These are phyloP conservation scores for Eucalyptus grandis DNA, from an alignment of 345 rosid species.

Conservation along the genomic window DNA sequence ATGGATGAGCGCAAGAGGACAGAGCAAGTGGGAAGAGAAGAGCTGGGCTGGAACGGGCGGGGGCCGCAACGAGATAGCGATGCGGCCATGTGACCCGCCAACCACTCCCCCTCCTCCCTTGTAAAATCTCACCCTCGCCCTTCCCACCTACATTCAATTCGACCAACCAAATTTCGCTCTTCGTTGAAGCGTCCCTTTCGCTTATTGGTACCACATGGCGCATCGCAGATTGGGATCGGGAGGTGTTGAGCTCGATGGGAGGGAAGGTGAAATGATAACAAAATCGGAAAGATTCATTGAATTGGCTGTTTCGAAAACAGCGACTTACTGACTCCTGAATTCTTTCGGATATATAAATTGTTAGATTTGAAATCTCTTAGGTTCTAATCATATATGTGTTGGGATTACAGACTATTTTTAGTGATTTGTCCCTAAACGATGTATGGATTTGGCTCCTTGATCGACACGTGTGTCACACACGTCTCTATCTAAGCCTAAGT, in stretches of 20 bases:
- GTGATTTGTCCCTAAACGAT: not conserved
- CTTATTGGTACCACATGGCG: not conserved
- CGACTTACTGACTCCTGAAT: not conserved
- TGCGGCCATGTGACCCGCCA: not conserved
- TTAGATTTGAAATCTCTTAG: accelerated
- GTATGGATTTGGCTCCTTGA: not conserved
- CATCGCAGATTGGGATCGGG: not conserved
- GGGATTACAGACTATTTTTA: not conserved
- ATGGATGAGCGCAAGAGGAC: not conserved
- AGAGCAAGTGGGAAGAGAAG: not conserved
- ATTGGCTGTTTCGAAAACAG: not conserved
- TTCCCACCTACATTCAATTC: not conserved
- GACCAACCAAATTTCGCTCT: not conserved
- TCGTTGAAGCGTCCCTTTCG: not conserved
- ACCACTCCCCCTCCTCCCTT: not conserved
- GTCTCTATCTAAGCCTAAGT: not conserved
- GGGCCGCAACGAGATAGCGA: not conserved
- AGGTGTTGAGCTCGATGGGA: not conserved
- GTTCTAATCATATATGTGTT: not conserved
- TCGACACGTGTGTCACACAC: accelerated
- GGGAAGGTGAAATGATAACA: not conserved
- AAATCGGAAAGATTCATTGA: not conserved
- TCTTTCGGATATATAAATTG: accelerated
- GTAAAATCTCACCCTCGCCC: not conserved
- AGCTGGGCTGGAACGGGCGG: not conserved